Base-by-base conservation (phyloP, 225 moss, liverwort and hornwort genomes). In the Pseudoscleropodium purum region DNA sequence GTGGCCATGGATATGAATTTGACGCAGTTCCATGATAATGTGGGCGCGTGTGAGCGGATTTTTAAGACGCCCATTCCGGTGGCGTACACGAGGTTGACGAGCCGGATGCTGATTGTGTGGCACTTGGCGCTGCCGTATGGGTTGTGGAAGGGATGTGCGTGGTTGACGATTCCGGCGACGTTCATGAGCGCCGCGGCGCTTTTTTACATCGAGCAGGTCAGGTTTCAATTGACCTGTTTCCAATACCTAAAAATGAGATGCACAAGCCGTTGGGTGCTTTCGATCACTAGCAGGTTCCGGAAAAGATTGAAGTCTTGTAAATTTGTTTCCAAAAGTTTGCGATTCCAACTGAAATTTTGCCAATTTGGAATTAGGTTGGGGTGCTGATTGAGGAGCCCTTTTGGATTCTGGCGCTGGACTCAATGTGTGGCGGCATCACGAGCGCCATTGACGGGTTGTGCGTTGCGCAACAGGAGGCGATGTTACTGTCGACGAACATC, bases 21-120 rank as follows among this genome's bases (percentile, higher is more conserved):
- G 23, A 93, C 94, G 47, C 93, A 96, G 87, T 96, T 98, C 54
- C 94, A 97, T 61, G 96, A 96, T 56, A 95, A 94, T 84, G 86
- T 98, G 16, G 95, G 98, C 52, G 91, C 95, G 2, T 98, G 98
- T 83, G 96, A 96, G 89, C 90, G 98, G 37, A 90, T 98, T 11
- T 92, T 93, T 24, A 94, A 96, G 75, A 96, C 94, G 34, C 97
- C 98, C 30, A 98, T 98, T 87, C 97, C 96, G 3, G 85, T 98
- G 2, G 94, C 97, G 15, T 97, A 97, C 80, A 98, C 97, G 7
- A 89, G 96, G 21, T 81, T 97, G 57, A 97, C 98, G 5, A 96
- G 96, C 5, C 91, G 98, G 68, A 94, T 97, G 88, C 75, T 98
- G 67, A 91, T 95, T 7, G 14, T 98, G 15, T 97, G 97, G 97